Evolutionary conservation across 176 grass and related monocot genomes (phyloP).

Genomic region (Saccharum officinarum): DNA sequence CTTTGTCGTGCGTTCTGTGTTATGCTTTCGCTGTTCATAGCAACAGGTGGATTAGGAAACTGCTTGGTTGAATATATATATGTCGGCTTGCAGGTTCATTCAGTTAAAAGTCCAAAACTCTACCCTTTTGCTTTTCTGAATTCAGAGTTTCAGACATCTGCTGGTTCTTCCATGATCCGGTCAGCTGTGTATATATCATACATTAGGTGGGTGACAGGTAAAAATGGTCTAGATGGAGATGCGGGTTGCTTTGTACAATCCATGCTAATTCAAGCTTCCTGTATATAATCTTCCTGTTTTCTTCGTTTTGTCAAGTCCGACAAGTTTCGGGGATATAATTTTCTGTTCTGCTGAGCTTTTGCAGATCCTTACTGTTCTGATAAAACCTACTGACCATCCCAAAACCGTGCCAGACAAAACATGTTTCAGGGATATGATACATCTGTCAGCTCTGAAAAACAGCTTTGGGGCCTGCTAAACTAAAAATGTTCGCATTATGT

Average conservation of each 20-base stretch:
- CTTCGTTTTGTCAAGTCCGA: conserved; percentile 11
- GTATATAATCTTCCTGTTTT: conserved; percentile 18
- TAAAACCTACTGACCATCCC: not conserved
- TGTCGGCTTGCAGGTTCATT: conserved; percentile 1
- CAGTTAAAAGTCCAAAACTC: not conserved
- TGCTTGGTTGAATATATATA: conserved; percentile 28
- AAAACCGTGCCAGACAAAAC: not conserved
- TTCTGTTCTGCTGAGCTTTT: not conserved
- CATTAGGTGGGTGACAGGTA: conserved; percentile 11
- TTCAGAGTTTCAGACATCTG: not conserved
- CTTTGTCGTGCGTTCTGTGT: not conserved
- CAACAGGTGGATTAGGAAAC: conserved; percentile 23
- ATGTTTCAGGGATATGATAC: not conserved
- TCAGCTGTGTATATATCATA: conserved; percentile 28
- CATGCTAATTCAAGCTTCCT: conserved; percentile 22
- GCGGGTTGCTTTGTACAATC: conserved; percentile 2
- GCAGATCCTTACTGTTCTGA: not conserved
- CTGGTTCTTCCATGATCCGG: not conserved
- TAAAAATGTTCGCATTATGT: not conserved
- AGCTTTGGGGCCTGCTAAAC: not conserved
- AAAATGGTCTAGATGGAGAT: conserved; percentile 17
- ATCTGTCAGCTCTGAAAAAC: not conserved
- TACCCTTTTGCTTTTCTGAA: not conserved
- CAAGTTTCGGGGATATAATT: not conserved
- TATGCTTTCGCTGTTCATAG: conserved; percentile 22